Evolutionary conservation across 1,284 basidiomycete genomes (phyloP), one percentile per base, ranked within the genome.

Genomic region (Boletus hoseneyae): DNA sequence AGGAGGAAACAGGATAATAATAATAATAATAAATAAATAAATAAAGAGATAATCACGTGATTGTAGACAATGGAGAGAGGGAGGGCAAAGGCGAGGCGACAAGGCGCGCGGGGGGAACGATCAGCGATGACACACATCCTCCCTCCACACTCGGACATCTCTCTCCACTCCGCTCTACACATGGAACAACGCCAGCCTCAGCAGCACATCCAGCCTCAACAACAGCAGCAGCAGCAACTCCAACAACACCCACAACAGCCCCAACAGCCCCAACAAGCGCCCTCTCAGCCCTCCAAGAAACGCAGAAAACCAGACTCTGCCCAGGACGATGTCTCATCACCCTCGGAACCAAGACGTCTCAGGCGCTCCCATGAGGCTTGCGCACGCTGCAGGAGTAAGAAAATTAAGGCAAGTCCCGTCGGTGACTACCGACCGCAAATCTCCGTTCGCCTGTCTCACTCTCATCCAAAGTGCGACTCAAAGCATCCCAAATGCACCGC

Each of bases 401-500:
- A 90, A 84, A 91, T 90, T 73, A 91, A 91, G 86, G 89, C 84
- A 86, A 83, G 85, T 86, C 77, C 82, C 81, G 83, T 78, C 86
- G 85, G 86, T 78, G 77, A 77, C 79, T 77, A 80, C 84, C 85
- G 83, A 82, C 85, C 82, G 83, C 82, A 87, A 85, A 77, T 83
- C 78, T 84, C 85, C 80, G 71, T 66, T 66, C 62, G 57, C 59
- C 59, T 64, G 57, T 60, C 54, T 59, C 41, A 64, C 65, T 65
- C 59, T 54, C 53, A 57, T 65, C 58, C 64, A 30, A 65, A 90
- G 89, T 91, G 88, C 77, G 88, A 91, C 70, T 90, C 88, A 9
- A 90, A 90, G 66, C 87, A 90, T 67, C 88, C 88, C 38, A 73
- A 83, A 67, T 91, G 88, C 63, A 86, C 86, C 12, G 86, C 89